These are phyloP conservation scores for Globisporangium emineosum DNA, from an alignment of 352 stramenopile species.

Conservation along the genomic window DNA sequence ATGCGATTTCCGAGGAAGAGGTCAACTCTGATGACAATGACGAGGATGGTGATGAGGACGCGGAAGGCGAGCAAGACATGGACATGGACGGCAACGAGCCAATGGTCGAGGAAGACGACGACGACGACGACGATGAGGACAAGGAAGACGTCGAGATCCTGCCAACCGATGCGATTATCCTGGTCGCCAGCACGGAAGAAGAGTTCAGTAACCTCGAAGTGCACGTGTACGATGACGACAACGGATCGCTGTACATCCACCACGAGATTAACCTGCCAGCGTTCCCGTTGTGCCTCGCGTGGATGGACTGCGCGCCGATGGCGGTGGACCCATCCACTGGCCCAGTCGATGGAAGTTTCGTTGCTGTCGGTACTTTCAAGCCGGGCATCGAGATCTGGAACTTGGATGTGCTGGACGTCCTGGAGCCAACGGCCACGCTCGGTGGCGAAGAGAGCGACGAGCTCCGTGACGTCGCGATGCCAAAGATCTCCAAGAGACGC, in stretches of 20 bases:
- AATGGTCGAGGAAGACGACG: conserved; percentile 26
- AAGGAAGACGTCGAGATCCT: conserved; percentile 94
- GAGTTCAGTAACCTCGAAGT: conserved; percentile 99
- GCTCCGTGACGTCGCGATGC: conserved; percentile 74
- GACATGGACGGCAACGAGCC: conserved; percentile 33
- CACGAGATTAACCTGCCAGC: conserved; percentile 99
- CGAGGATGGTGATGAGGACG: conserved; percentile 29
- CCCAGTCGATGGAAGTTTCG: conserved; percentile 92
- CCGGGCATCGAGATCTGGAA: conserved; percentile 99
- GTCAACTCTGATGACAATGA: conserved; percentile 30
- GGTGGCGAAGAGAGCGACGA: conserved; percentile 90
- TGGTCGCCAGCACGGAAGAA: conserved; percentile 97
- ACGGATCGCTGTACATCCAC: conserved; percentile 98
- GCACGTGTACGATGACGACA: conserved; percentile 98
- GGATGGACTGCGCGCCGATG: conserved; percentile 91
- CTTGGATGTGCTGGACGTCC: conserved; percentile 97
- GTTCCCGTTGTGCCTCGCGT: conserved; percentile 97
- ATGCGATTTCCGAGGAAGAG: conserved; percentile 25
- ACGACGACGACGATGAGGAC: conserved; percentile 73
- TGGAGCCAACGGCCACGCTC: conserved; percentile 95
- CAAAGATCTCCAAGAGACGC: conserved; percentile 64
- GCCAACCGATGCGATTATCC: conserved; percentile 92
- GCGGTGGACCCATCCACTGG: conserved; percentile 54
- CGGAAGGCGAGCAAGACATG: conserved; percentile 49
- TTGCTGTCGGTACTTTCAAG: conserved; percentile 99